A percentile compares a stretch with the other conserved stretches of the same genome.
phyloP scores from a whole-genome alignment of 2,329 filamentous ascomycete species.

The Fusarium verticillioides region DNA sequence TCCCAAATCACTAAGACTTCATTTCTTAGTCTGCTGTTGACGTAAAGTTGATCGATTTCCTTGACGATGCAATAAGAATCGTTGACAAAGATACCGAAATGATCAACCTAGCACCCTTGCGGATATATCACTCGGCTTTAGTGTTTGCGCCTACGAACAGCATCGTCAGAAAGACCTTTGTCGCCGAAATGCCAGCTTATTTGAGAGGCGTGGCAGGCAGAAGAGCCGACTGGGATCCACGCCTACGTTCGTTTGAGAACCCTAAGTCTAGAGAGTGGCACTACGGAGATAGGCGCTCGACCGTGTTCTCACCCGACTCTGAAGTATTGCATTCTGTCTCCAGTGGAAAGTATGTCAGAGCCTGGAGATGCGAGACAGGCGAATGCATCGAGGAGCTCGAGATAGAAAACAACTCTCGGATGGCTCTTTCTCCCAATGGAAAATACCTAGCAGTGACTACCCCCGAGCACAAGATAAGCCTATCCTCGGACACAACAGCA shows the following conservation, averaged over 20 bases:
- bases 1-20: not conserved
- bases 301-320: not conserved
- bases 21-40: not conserved
- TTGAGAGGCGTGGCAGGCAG: not conserved
- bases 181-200: fast-evolving
- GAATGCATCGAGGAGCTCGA: not conserved
- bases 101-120: not conserved
- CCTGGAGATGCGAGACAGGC: not conserved
- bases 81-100: not conserved
- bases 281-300: fast-evolving
- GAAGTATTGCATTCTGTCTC: not conserved
- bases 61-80: not conserved
- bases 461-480: not conserved
- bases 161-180: not conserved
- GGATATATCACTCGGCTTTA: not conserved
- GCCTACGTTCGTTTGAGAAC: not conserved
- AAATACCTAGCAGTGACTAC: not conserved
- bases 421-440: not conserved
- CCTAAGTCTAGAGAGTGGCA: fast-evolving
- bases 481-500: not conserved
- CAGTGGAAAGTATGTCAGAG: fast-evolving
- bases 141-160: not conserved
- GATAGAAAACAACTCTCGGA: fast-evolving
- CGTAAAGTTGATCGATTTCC: not conserved
- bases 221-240: not conserved